These are phyloP conservation scores for Pichia eremophila DNA, from an alignment of 805 yeast genomes.

Conservation along the genomic window DNA sequence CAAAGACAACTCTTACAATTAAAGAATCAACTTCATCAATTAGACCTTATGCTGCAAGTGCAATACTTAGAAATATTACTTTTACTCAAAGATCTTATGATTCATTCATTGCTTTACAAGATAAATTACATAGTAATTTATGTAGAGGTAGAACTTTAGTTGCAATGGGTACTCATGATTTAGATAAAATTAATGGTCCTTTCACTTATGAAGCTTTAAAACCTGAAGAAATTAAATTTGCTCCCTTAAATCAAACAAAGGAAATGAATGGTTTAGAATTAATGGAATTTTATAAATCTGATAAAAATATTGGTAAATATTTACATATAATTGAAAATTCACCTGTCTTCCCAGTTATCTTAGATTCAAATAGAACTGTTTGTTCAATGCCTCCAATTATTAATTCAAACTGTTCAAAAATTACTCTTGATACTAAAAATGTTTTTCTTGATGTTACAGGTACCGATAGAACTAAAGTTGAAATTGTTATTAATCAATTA, in stretches of 20 bases:
- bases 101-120: slow-evolving; percentile 92
- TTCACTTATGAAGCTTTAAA: slow-evolving; percentile 80
- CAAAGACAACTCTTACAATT: slow-evolving; percentile 57
- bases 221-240: slow-evolving; percentile 67
- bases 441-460: slow-evolving; percentile 93
- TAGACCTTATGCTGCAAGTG: slow-evolving; percentile 93
- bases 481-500: slow-evolving; percentile 81
- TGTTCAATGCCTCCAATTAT: slow-evolving; percentile 96
- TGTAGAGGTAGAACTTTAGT: slow-evolving; percentile 97
- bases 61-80: slow-evolving; percentile 75
- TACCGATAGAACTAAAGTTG: slow-evolving; percentile 89
- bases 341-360: slow-evolving; percentile 84
- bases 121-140: slow-evolving; percentile 86
- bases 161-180: slow-evolving; percentile 97
- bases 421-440: slow-evolving; percentile 73
- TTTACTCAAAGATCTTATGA: slow-evolving; percentile 83
- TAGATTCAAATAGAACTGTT: slow-evolving; percentile 66
- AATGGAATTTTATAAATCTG: slow-evolving; percentile 84
- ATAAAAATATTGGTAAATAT: slow-evolving; percentile 82
- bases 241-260: slow-evolving; percentile 64
- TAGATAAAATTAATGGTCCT: slow-evolving; percentile 68
- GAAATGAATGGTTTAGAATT: slow-evolving; percentile 66
- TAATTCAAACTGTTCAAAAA: slow-evolving; percentile 85
- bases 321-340: slow-evolving; percentile 81
- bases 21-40: slow-evolving; percentile 62